Base-by-base conservation (phyloP, 2,329 filamentous ascomycete species). In the Catunica adiposa region DNA sequence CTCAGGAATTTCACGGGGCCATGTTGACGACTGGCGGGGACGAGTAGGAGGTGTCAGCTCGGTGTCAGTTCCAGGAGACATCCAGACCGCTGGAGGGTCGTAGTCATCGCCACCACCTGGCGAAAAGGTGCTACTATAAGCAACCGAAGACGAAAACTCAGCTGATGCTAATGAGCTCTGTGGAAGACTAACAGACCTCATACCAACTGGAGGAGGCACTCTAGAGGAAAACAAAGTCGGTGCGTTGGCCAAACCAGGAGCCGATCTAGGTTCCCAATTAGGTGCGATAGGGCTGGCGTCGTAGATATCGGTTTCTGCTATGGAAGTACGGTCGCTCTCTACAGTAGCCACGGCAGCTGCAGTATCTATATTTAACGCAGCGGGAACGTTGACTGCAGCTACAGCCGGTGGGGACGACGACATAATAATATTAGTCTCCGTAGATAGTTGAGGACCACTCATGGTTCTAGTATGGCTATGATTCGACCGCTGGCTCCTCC, bases 61-160 rank as follows among this genome's bases (percentile, higher is more conserved):
- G 15, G 17, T 31, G 47, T 31, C 29, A 51, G 31, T 31, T 15
- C 51, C 51, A 26, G 51, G 51, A 6, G 55, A 26, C 42, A 57
- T 54, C 55, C 55, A 57, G 23, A 53, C 44, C 25, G 55, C 55
- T 20, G 56, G 56, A 5, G 56, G 56, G 22, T 58, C 56, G 51
- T 58, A 58, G 22, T 58, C 55, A 31, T 57, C 56, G 17, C 31
- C 25, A 14, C 38, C 34, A 37, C 56, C 56, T 8, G 56, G 56
- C 6, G 56, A 58, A 34, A 58, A 58, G 15, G 56, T 58, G 53
- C 53, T 55, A 37, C 52, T 51, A 31, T 51, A 15, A 17, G 40
- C 20, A 8, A 44, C 40, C 11, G n/a, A n/a, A 17, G 11, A 44
- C 20, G 9, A 44, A n/a, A 8, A n/a, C 15, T 17, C 9, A 44